These are phyloP conservation scores for Herpetomonas tarakana DNA, from an alignment of 208 protist genomes.

Conservation along the genomic window DNA sequence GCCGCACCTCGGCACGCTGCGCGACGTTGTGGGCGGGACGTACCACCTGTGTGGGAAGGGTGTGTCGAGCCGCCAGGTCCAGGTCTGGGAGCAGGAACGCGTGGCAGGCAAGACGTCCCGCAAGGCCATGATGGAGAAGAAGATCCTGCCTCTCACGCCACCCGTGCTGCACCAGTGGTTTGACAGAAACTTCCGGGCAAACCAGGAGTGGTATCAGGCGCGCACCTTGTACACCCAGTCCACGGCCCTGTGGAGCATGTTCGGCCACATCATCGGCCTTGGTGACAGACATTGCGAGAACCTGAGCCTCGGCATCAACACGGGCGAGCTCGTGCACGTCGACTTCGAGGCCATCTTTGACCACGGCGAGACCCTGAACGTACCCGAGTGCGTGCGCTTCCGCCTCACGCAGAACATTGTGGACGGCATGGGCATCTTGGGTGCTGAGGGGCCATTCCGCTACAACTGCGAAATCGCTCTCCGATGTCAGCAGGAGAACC, in stretches of 20 bases:
- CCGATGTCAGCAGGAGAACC: slow-evolving; percentile 87
- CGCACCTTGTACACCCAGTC: slow-evolving; percentile 87
- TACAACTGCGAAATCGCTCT: slow-evolving; percentile 84
- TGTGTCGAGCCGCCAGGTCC: slow-evolving; percentile 55
- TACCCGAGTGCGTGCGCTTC: slow-evolving; percentile 96
- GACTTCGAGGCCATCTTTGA: slow-evolving; percentile 98
- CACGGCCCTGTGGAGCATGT: slow-evolving; percentile 94
- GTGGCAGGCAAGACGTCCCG: slow-evolving; percentile 58
- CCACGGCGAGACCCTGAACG: slow-evolving; percentile 91
- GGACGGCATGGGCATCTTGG: slow-evolving; percentile 93
- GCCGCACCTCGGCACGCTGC: slow-evolving; percentile 78
- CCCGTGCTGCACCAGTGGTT: slow-evolving; percentile 96
- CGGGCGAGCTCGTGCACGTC: slow-evolving; percentile 91
- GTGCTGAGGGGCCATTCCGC: slow-evolving; percentile 91
- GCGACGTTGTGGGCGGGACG: slow-evolving; percentile 69
- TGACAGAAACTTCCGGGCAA: slow-evolving; percentile 73
- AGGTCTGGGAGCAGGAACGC: slow-evolving; percentile 63
- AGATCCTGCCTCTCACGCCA: slow-evolving; percentile 73
- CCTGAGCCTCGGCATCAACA: slow-evolving; percentile 88
- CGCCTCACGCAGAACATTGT: slow-evolving; percentile 96
- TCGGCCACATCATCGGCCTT: slow-evolving; percentile 94
- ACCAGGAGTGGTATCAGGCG: slow-evolving; percentile 89
- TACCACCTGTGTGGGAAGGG: slow-evolving; percentile 74
- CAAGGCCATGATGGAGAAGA: slow-evolving; percentile 64
- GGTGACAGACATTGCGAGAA: slow-evolving; percentile 96